phyloP scores from a whole-genome alignment of 805 yeast genomes.

The Lachancea waltii region DNA sequence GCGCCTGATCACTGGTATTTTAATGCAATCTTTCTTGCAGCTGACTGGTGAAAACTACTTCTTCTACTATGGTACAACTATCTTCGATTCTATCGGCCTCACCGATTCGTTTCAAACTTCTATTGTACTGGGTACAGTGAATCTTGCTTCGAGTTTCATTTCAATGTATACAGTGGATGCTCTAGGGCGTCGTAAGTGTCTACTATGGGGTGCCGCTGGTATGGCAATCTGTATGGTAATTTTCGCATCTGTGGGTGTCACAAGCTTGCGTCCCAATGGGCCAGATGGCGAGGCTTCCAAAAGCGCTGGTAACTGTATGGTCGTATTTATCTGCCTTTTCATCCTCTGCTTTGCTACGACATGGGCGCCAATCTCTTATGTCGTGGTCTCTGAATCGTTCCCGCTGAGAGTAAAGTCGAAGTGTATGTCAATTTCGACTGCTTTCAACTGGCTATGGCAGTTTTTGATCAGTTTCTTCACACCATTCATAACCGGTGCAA shows the following conservation, averaged over 20 bases:
- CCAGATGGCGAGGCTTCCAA: constrained; percentile 38
- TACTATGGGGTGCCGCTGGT: constrained; percentile 43
- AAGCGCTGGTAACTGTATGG: constrained; percentile 63
- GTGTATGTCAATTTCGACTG: constrained; percentile 52
- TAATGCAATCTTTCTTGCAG: constrained; percentile 58
- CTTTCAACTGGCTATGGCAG: constrained; percentile 62
- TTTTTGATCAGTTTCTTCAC: constrained; percentile 61
- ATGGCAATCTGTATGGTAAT: constrained; percentile 41
- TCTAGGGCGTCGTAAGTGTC: constrained; percentile 45
- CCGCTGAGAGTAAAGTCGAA: constrained; percentile 62
- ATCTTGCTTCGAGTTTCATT: constrained; percentile 51
- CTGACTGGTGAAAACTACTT: constrained; percentile 60
- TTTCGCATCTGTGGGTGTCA: constrained; percentile 58
- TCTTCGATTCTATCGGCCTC: constrained; percentile 56
- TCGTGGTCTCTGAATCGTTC: constrained; percentile 60
- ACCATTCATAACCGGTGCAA: constrained; percentile 56
- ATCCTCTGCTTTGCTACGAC: constrained; percentile 67
- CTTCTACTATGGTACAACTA: constrained; percentile 60
- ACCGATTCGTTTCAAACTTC: constrained; percentile 53
- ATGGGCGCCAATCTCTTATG: constrained; percentile 67
- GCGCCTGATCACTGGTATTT: constrained; percentile 44
- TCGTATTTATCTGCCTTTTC: constrained; percentile 61
- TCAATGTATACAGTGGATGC: constrained; percentile 47
- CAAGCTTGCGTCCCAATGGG: constrained; percentile 37
- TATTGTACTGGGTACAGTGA: constrained; percentile 52